Base-by-base conservation (phyloP, 2,329 filamentous ascomycete genomes). In the Botrytis aclada region DNA sequence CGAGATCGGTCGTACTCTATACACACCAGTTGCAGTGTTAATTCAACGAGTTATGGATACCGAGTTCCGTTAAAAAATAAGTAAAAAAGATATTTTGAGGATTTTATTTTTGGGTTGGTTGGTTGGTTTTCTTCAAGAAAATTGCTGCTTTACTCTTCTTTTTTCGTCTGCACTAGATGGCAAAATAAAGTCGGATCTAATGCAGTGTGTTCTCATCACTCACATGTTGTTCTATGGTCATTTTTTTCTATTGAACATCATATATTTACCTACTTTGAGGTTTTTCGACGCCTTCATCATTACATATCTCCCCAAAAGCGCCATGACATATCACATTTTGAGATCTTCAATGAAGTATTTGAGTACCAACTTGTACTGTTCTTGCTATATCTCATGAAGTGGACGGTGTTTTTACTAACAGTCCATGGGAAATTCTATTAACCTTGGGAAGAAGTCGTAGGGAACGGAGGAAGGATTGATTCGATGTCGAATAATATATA, bases 151-250 rank as follows among this genome's bases (percentile, higher is more conserved):
- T 79, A 73, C 75, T 74, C 75, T 74, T 70, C 70, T 78, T 78
- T 71, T 76, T 71, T 75, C 72, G 73, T 73, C 76, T 79, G 77
- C 78, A 77, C 74, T 80, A 81, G 78, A 79, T 78, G 77, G 77
- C 77, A 80, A 80, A 78, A 78, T 76, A 78, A 56, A 79, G 79
- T 79, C 78, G 74, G 77, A 79, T 76, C 74, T 77, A 76, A 74
- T 78, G 76, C 77, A 76, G 77, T 78, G 58, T 78, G 37, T 74
- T 76, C 73, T 75, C 60, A 39, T 62, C 60, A 39, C 60, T 62
- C 77, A 74, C 76, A 75, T 77, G 72, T 76, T 51, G 72, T 76
- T 54, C 75, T 45, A 65, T 71, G 69, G 45, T 47, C 45, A 41
- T n/a, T 51, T 61, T 32, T 32, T 56, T 56, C 60, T 61, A 37